phyloP scores from a whole-genome alignment of 331 rosid species.

The Prunus yedoensis region DNA sequence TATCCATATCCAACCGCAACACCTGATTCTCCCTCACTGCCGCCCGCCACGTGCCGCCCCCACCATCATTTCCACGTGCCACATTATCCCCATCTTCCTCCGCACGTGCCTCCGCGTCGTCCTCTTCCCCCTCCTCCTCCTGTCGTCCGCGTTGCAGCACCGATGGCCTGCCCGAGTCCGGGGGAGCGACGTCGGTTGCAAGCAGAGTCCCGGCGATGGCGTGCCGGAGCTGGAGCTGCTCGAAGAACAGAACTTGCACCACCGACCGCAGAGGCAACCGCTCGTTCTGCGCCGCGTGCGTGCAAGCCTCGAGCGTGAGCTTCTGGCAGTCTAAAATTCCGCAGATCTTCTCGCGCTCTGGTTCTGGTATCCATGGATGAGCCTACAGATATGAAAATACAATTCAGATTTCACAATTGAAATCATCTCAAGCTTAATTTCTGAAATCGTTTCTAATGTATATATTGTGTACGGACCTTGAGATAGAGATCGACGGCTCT shows the following conservation, averaged over 20 bases:
- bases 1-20: slow-evolving; percentile 93
- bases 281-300: slow-evolving; percentile 98
- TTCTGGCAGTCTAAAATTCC: slow-evolving; percentile 79
- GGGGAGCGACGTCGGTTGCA: slow-evolving; percentile 47
- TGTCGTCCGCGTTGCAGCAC: slow-evolving; percentile 25
- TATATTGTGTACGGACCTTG: slow-evolving; percentile 40
- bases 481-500: slow-evolving; percentile 92
- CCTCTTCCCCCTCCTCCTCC: slow-evolving; percentile 28
- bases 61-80: slow-evolving; percentile 4
- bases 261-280: slow-evolving; percentile 92
- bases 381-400: slow-evolving; percentile 41
- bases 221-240: slow-evolving; percentile 96
- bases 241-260: slow-evolving; percentile 89
- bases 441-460: not conserved
- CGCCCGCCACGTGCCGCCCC: slow-evolving; percentile 56
- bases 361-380: slow-evolving; percentile 72
- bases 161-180: slow-evolving; percentile 43
- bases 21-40: slow-evolving; percentile 97
- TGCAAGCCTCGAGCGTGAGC: slow-evolving; percentile 90
- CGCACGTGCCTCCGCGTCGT: slow-evolving; percentile 11
- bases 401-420: not conserved
- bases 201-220: slow-evolving; percentile 84
- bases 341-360: slow-evolving; percentile 75
- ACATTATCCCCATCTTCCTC: slow-evolving; percentile 21
- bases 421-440: not conserved